Conservation (phyloP, 495 filamentous ascomycete genomes). For the Lophiostoma macrostomum region DNA sequence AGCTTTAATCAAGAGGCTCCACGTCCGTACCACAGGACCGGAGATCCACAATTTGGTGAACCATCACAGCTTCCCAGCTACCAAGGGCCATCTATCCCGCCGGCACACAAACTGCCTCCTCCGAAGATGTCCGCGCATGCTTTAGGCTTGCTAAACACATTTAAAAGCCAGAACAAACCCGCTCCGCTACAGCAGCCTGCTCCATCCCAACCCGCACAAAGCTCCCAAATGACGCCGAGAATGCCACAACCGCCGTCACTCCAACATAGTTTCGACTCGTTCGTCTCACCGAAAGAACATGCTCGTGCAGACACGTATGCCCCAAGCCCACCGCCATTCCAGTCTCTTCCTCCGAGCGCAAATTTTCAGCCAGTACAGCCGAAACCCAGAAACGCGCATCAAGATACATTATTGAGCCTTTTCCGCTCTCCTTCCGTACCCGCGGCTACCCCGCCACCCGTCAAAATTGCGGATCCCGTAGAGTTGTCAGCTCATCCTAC, state of each 20-base stretch:
- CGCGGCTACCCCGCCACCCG: conserved; percentile 13
- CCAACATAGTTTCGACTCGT: not conserved
- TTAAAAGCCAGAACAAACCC: conserved; percentile 36
- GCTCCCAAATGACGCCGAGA: conserved; percentile 3
- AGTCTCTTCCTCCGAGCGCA: conserved; percentile 13
- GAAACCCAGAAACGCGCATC: conserved; percentile 34
- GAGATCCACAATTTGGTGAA: conserved; percentile 46
- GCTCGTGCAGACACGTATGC: conserved; percentile 13
- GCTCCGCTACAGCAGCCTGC: conserved; percentile 27
- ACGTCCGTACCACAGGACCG: conserved; percentile 54
- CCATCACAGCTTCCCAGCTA: conserved; percentile 14
- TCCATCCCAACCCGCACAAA: conserved; percentile 9
- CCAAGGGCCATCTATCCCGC: conserved; percentile 50
- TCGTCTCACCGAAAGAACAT: not conserved
- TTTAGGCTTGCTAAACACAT: conserved; percentile 38
- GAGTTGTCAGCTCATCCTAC: conserved; percentile 31
- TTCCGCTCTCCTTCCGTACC: conserved; percentile 34
- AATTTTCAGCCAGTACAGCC: conserved; percentile 21
- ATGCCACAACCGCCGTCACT: conserved; percentile 3
- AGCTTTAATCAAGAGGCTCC: conserved; percentile 28
- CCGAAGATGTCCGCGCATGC: conserved; percentile 55
- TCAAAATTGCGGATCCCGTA: conserved; percentile 8
- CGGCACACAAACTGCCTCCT: conserved; percentile 56
- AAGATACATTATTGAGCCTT: conserved; percentile 38
- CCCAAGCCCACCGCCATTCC: conserved; percentile 14